Evolutionary conservation across 1,284 basidiomycete species (phyloP).

Genomic region (Trametes hirsuta): DNA sequence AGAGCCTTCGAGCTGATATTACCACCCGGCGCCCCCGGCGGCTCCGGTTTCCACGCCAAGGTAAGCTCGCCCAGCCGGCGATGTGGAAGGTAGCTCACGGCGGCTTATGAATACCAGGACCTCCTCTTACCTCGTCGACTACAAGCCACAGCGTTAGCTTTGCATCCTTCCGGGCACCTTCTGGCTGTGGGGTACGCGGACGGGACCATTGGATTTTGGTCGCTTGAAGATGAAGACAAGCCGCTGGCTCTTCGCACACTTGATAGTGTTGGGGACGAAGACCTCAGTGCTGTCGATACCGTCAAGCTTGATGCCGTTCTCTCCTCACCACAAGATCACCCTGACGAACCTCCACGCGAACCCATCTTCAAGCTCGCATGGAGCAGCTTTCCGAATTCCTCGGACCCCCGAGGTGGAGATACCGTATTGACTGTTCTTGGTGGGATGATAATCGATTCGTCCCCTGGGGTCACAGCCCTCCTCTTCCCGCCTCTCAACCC

Average conservation of each 20-base stretch:
- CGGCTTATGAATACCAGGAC: slow-evolving; percentile 42
- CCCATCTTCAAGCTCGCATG: slow-evolving; percentile 91
- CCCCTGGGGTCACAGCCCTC: slow-evolving; percentile 69
- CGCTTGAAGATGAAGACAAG: slow-evolving; percentile 78
- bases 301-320: slow-evolving; percentile 49
- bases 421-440: slow-evolving; percentile 82
- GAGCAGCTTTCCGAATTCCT: slow-evolving; percentile 73
- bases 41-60: slow-evolving; percentile 58
- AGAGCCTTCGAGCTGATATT: slow-evolving; percentile 71
- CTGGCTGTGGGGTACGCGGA: slow-evolving; percentile 82
- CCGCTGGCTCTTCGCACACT: slow-evolving; percentile 83
- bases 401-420: slow-evolving; percentile 65
- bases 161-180: slow-evolving; percentile 73
- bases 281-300: slow-evolving; percentile 56
- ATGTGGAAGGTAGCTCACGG: not conserved
- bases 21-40: slow-evolving; percentile 82
- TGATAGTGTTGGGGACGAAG: slow-evolving; percentile 43
- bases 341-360: slow-evolving; percentile 50
- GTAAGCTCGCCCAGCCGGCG: slow-evolving; percentile 36
- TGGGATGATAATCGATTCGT: slow-evolving; percentile 60
- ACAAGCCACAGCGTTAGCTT: slow-evolving; percentile 69
- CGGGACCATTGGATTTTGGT: slow-evolving; percentile 88
- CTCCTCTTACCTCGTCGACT: slow-evolving; percentile 74
- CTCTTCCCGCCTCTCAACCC: slow-evolving; percentile 77
- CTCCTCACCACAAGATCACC: slow-evolving; percentile 25